Conservation (phyloP, 352 stramenopile genomes). For the Pythium apleroticum region DNA sequence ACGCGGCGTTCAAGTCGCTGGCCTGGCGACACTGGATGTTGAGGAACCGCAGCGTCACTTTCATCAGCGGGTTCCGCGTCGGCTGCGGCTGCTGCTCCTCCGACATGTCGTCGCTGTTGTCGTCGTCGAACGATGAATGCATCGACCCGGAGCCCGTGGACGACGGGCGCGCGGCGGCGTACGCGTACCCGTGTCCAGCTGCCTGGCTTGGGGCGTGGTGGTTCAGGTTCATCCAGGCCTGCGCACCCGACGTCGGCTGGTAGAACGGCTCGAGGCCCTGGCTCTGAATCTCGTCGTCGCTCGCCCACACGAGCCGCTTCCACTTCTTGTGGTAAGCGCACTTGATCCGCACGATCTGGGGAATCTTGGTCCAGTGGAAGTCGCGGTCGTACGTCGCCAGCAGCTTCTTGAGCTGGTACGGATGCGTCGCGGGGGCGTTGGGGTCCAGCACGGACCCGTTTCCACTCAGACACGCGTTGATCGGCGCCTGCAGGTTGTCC, state of each 20-base stretch:
- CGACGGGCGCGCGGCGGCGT: conserved; percentile 15
- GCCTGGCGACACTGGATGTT: conserved; percentile 13
- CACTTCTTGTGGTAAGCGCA: conserved; percentile 23
- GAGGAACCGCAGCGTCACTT: conserved; percentile 22
- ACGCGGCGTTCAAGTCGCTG: conserved; percentile 17
- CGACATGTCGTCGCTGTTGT: conserved; percentile 15
- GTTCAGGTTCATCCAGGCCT: conserved; percentile 8
- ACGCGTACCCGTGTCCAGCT: conserved; percentile 7
- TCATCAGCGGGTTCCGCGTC: conserved; percentile 18
- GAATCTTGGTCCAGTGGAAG: conserved; percentile 26
- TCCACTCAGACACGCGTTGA: conserved; percentile 17
- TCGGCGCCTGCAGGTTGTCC: conserved; percentile 15
- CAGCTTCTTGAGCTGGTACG: conserved; percentile 27
- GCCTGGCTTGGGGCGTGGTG: conserved; percentile 1
- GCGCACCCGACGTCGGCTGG: conserved; percentile 12
- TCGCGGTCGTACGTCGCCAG: conserved; percentile 19
- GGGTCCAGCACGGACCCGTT: not conserved
- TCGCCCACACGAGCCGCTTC: conserved; percentile 22
- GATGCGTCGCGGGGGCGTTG: conserved; percentile 13
- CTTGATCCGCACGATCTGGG: conserved; percentile 21
- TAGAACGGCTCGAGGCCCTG: conserved; percentile 21
- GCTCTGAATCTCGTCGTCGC: conserved; percentile 23
- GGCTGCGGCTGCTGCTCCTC: conserved; percentile 11
- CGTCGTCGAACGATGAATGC: conserved; percentile 16
- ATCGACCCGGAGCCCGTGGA: conserved; percentile 18